phyloP scores from a whole-genome alignment of 305 asterid genomes.

The Fraxinus ornus region DNA sequence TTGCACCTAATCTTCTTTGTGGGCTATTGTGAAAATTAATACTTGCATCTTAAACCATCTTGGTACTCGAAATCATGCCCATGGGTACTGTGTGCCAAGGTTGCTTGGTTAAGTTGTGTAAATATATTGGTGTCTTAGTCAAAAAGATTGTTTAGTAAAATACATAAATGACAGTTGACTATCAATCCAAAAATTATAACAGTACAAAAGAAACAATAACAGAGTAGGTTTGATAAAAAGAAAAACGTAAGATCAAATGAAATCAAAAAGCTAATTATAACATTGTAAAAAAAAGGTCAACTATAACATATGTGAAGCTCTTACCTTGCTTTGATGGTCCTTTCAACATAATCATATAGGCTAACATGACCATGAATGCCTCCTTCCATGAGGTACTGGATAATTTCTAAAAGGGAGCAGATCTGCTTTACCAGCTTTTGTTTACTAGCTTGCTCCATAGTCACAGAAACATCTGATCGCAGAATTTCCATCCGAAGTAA shows the following conservation, averaged over 20 bases:
- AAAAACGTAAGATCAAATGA: neutral
- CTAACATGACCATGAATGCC: conserved; percentile 81
- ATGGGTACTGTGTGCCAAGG: neutral
- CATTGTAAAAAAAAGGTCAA: neutral
- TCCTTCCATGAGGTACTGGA: conserved; percentile 86
- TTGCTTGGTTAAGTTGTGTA: neutral
- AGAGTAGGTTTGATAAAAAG: neutral
- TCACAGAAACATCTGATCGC: conserved; percentile 42
- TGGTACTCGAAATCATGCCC: neutral
- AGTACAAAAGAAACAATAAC: neutral
- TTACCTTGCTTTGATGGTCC: conserved; percentile 79
- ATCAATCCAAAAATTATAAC: neutral
- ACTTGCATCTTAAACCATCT: neutral
- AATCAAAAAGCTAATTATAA: neutral
- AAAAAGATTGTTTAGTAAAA: neutral
- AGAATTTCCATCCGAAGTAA: conserved; percentile 92
- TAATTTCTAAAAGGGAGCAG: conserved; percentile 79
- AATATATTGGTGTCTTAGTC: neutral
- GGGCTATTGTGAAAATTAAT: neutral
- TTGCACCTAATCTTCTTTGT: neutral
- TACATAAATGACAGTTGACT: neutral
- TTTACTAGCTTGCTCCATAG: conserved; percentile 58
- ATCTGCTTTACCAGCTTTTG: conserved; percentile 73
- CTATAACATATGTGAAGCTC: conserved; percentile 4
- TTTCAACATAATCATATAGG: conserved; percentile 79